Percentiles rank a stretch among this genome's conserved stretches.
Conservation (phyloP, 805 yeast genomes). For the Candida tammaniensis region DNA sequence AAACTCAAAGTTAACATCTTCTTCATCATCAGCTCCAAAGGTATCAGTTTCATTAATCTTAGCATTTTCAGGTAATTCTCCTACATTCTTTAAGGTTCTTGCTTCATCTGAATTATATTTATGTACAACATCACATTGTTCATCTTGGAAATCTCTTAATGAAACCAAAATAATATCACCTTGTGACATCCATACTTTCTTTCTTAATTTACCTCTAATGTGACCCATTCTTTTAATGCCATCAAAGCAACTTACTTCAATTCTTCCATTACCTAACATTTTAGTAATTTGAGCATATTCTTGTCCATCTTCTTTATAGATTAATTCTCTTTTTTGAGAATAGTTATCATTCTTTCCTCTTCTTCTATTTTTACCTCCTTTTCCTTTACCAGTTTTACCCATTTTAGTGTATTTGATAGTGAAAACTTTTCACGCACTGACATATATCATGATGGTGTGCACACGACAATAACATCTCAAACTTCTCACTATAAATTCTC, state of each 20-base stretch:
- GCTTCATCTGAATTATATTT: slow-evolving; percentile 98
- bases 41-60: slow-evolving; percentile 97
- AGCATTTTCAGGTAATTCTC: slow-evolving; percentile 96
- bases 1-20: slow-evolving; percentile 96
- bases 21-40: slow-evolving; percentile 94
- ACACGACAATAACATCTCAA: background rate
- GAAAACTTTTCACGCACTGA: slow-evolving; percentile 2
- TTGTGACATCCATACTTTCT: slow-evolving; percentile 99
- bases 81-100: slow-evolving; percentile 89
- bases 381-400: slow-evolving; percentile 76
- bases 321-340: slow-evolving; percentile 90
- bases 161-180: slow-evolving; percentile 97
- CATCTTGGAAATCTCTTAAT: slow-evolving; percentile 97
- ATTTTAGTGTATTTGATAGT: slow-evolving; percentile 25
- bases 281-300: slow-evolving; percentile 98
- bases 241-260: slow-evolving; percentile 93
- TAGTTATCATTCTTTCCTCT: slow-evolving; percentile 96
- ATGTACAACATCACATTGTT: slow-evolving; percentile 96
- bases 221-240: slow-evolving; percentile 93
- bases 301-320: slow-evolving; percentile 92
- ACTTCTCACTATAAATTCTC: background rate
- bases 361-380: slow-evolving; percentile 93
- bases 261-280: slow-evolving; percentile 98
- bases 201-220: slow-evolving; percentile 97
- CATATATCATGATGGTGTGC: slow-evolving; percentile 1